Conservation (phyloP, 164 flowering plant species). For the Kingdonia uniflora region DNA sequence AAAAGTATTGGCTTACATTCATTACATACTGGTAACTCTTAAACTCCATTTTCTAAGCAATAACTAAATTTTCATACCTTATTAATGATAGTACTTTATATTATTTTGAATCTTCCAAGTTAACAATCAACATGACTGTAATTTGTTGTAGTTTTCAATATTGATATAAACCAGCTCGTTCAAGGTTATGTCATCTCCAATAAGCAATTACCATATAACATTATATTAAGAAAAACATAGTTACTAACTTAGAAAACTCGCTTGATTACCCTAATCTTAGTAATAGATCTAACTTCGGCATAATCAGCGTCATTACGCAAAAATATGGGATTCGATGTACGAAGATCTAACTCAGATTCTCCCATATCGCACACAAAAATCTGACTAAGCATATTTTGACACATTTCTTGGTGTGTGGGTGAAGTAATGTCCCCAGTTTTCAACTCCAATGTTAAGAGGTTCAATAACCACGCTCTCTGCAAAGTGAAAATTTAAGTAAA, state of each 20-base stretch:
- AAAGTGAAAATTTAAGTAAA: constrained; percentile 1
- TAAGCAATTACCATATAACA: neutral
- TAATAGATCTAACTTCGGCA: constrained; percentile 28
- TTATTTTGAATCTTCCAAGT: too few species aligned
- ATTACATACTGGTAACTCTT: too few species aligned
- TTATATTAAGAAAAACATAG: too few species aligned
- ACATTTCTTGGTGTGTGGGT: constrained; percentile 54
- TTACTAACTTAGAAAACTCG: too few species aligned
- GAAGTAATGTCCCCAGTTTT: constrained; percentile 54
- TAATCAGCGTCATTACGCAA: too few species aligned
- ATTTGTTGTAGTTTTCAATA: too few species aligned
- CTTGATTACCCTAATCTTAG: constrained; percentile 55
- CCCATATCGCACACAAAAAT: constrained; percentile 36
- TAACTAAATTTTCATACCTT: too few species aligned
- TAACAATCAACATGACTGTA: too few species aligned
- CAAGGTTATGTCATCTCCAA: neutral
- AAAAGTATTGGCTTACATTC: too few species aligned
- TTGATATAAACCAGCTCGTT: too few species aligned
- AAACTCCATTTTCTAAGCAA: too few species aligned
- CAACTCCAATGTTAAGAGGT: constrained; percentile 77
- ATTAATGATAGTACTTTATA: too few species aligned
- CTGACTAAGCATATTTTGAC: constrained; percentile 54
- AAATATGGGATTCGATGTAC: constrained; percentile 13
- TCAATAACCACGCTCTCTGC: constrained; percentile 95
- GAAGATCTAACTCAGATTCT: constrained; percentile 23